Conservation (phyloP, 768 basidiomycete genomes). For the Naganishia randhawae region DNA sequence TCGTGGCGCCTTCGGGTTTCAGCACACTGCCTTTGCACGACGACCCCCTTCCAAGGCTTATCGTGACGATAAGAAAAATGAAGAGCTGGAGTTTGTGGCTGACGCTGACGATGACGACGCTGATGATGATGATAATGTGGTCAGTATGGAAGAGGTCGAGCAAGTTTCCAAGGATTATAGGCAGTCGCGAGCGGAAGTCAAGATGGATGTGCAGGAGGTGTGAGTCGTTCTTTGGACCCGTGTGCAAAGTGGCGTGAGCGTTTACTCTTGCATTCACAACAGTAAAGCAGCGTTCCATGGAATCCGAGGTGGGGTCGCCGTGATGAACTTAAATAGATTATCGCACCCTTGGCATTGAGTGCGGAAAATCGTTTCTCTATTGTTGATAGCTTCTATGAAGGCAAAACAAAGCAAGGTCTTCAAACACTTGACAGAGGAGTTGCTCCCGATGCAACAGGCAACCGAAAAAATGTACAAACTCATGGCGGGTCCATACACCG, state of each 20-base stretch:
- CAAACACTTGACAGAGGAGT: neutral
- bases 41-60: neutral
- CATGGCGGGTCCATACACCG: neutral
- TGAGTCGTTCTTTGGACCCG: neutral
- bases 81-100: neutral
- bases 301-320: neutral
- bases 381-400: neutral
- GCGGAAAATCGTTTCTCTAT: neutral
- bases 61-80: neutral
- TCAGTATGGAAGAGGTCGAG: neutral
- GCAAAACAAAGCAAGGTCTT: neutral
- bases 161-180: neutral
- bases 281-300: neutral
- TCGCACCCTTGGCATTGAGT: no score
- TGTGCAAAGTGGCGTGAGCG: neutral
- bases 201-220: neutral
- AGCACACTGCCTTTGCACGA: neutral
- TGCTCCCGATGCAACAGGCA: slow-evolving; percentile 7
- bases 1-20: neutral
- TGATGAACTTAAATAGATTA: no score
- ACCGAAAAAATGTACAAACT: slow-evolving; percentile 7
- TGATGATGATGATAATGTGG: neutral
- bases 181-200: neutral
- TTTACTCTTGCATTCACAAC: neutral
- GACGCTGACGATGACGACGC: neutral